A percentile compares a stretch with the other conserved stretches of the same genome.
phyloP scores from a whole-genome alignment of 768 basidiomycete species.

The Amanita inopinata region DNA sequence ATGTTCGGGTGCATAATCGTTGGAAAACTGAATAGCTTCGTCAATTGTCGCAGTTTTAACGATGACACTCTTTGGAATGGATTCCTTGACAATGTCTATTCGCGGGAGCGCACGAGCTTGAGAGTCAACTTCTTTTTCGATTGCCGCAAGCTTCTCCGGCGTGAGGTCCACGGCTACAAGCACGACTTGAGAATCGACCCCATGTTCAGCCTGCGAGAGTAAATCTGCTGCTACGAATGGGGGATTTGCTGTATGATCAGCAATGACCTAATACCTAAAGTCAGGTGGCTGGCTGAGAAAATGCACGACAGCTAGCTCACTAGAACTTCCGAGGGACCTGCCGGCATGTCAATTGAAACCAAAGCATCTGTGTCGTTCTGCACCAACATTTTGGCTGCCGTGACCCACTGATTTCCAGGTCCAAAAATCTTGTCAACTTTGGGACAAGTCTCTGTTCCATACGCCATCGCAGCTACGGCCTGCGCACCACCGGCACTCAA shows the following conservation, averaged over 20 bases:
- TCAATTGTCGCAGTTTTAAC: slow-evolving; percentile 57
- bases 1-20: slow-evolving; percentile 98
- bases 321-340: slow-evolving; percentile 94
- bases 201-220: slow-evolving; percentile 96
- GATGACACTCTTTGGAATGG: slow-evolving; percentile 84
- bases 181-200: slow-evolving; percentile 96
- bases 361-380: slow-evolving; percentile 97
- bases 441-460: slow-evolving; percentile 89
- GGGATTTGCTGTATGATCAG: slow-evolving; percentile 78
- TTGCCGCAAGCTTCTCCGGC: slow-evolving; percentile 47
- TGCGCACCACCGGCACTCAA: slow-evolving; percentile 96
- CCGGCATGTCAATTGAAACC: slow-evolving; percentile 98
- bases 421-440: slow-evolving; percentile 99
- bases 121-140: slow-evolving; percentile 77
- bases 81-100: slow-evolving; percentile 84
- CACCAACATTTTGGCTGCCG: slow-evolving; percentile 98
- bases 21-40: slow-evolving; percentile 82
- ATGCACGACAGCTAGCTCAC: slow-evolving; percentile 37
- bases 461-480: slow-evolving; percentile 92
- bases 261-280: slow-evolving; percentile 65
- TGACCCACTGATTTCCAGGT: slow-evolving; percentile 99
- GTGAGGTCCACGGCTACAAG: slow-evolving; percentile 73
- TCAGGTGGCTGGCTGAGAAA: slow-evolving; percentile 1
- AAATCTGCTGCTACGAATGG: slow-evolving; percentile 95
- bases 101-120: slow-evolving; percentile 85